A percentile compares a stretch with the other conserved stretches of the same genome.
Conservation (phyloP, 163 green algal species). For the Volvox carteri region DNA sequence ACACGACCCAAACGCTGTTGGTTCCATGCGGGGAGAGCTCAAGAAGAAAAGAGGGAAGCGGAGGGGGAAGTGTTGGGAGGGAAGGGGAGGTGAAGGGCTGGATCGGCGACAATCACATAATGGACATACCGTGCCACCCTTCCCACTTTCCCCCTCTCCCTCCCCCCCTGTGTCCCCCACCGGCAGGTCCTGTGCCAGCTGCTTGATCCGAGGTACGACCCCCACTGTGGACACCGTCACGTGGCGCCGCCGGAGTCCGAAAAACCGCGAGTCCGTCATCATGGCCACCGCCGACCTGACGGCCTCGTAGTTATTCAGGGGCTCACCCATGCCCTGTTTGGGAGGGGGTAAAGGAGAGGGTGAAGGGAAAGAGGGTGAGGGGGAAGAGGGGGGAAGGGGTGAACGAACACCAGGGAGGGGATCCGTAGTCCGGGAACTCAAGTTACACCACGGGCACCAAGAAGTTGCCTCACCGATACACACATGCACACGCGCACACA, state of each 20-base stretch:
- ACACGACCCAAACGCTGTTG: too few species aligned
- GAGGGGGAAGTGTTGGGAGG: not conserved
- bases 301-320: slow-evolving; percentile 95
- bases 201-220: slow-evolving; percentile 86
- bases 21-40: too few species aligned
- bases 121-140: not conserved
- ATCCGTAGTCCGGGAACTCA: too few species aligned
- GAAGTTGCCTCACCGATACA: too few species aligned
- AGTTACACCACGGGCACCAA: too few species aligned
- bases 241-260: slow-evolving; percentile 81
- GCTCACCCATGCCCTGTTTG: slow-evolving; percentile 94
- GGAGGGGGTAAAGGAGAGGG: not conserved
- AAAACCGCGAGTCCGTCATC: slow-evolving; percentile 84
- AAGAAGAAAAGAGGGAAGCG: not conserved
- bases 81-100: not conserved
- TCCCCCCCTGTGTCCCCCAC: slow-evolving; percentile 15
- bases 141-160: not conserved
- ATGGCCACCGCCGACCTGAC: slow-evolving; percentile 81
- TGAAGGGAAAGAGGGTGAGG: not conserved
- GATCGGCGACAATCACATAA: not conserved
- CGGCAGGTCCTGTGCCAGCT: slow-evolving; percentile 71
- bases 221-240: slow-evolving; percentile 97
- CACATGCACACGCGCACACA: too few species aligned
- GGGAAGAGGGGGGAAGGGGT: not conserved
- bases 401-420: too few species aligned